Evolutionary conservation across 768 basidiomycete genomes (phyloP), one percentile per base, ranked within the genome.

Genomic region (Scleroderma bovista): DNA sequence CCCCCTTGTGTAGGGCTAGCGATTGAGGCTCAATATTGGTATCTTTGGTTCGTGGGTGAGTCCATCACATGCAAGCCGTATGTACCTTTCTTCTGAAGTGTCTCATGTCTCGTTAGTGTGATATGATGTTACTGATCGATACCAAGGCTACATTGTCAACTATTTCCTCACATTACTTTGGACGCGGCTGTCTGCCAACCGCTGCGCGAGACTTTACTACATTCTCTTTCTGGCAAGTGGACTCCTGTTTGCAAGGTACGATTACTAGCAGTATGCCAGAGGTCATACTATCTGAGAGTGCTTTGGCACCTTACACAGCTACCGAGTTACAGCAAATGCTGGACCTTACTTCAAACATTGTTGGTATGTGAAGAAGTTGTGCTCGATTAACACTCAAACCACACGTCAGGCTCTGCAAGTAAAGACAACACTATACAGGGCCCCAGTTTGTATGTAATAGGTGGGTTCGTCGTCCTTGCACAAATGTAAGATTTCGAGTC

Each of bases 21-120:
- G 5, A 16, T 63, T 8, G 54, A 58, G 32, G 26, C 51, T 13
- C 50, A 49, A 17, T 64, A 65, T 51, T 66, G 62, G 62, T 59
- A 33, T 31, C 5, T 41, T 32, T 17, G 26, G 31, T 47, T 12
- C 13, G 37, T 17, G 34, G 13, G 34, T 36, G 6, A 12, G 6
- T 6, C 34, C 44, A 9, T 20, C 4, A 31, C 34, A 34, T 23
- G 16, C 38, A 2, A 17, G 31, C 12, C 15, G n/a, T n/a, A n/a
- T n/a, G 3, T 40, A 17, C 13, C 13, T 20, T 17, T 40, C 3
- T 36, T 36, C n/a, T 40, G n/a, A 40, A 7, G 5, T 19, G 23
- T 20, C n/a, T n/a, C n/a, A n/a, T n/a, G n/a, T n/a, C n/a, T n/a
- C n/a, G 34, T n/a, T 36, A 29, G 26, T 29, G 34, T n/a, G 34